Base-by-base conservation (phyloP, 108 stramenopile species). In the Bacterosira constricta region DNA sequence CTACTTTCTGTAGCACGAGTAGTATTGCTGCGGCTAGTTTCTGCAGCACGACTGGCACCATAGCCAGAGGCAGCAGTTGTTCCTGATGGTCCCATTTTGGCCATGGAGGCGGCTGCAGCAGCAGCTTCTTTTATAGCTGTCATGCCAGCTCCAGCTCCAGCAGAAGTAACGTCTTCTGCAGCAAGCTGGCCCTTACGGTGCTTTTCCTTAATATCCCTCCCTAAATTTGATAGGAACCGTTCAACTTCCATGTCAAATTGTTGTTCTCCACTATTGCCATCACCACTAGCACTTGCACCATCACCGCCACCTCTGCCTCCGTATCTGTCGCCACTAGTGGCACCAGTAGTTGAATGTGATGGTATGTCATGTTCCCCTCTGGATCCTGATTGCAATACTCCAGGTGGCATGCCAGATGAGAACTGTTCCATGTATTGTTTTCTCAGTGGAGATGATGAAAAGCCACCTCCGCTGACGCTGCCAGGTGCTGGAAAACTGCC, bases 171-270 rank as follows among this genome's bases (percentile, higher is more conserved):
- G n/a, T n/a, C n/a, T n/a, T n/a, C n/a, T n/a, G n/a, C n/a, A n/a
- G n/a, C n/a, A n/a, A n/a, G n/a, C n/a, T 26, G 30, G 7, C 17
- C 39, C 36, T 32, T 25, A 1, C 63, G 11, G 17, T 47, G 26
- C 31, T 47, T 65, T 41, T 68, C 66, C 17, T 44, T 55, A 27
- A 74, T 65, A 37, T 74, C 46, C 49, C 65, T 56, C 25, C 63
- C 63, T 18, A 74, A 51, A 26, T 23, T 47, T 5, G 54, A 65
- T 10, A 75, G 59, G 50, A 75, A 75, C 1, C 64, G 63, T 8
- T 75, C 66, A 1, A 75, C 65, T 37, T 75, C 74, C 2, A 31
- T 30, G 27, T 75, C 74, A 45, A 75, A 75, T 13, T 66, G 55
- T 1, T 75, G 56, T 6, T 73, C 73, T 15, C 44, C 26, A 5